Evolutionary conservation across 192 early-diverging fungal species (phyloP).

Genomic region (Coemansia nantahalensis): DNA sequence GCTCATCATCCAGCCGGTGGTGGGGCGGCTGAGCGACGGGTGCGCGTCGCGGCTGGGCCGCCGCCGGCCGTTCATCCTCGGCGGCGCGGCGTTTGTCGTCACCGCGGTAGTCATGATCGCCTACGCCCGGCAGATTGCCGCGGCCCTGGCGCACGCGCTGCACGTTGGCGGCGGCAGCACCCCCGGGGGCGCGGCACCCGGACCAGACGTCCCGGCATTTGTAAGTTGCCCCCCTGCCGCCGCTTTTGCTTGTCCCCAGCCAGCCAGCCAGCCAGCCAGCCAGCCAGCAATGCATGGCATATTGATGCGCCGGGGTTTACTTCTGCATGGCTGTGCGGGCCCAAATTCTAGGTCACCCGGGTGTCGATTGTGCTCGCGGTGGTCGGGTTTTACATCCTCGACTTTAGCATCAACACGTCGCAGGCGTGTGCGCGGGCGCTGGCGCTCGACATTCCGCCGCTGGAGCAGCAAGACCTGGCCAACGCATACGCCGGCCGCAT

Average conservation of each 20-base stretch:
- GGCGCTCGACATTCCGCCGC: conserved; percentile 79
- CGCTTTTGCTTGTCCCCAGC: background rate
- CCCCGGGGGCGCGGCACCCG: conserved; percentile 10
- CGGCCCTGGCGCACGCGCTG: conserved; percentile 7
- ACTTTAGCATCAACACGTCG: conserved; percentile 91
- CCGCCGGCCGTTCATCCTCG: conserved; percentile 82
- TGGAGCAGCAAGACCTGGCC: conserved; percentile 76
- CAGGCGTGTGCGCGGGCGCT: conserved; percentile 82
- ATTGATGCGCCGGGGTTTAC: background rate
- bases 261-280: no score
- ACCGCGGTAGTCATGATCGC: conserved; percentile 37
- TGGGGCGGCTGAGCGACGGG: conserved; percentile 81
- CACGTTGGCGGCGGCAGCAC: conserved; percentile 7
- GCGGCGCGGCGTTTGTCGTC: conserved; percentile 57
- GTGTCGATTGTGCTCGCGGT: conserved; percentile 74
- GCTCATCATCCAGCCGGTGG: conserved; percentile 73
- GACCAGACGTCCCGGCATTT: conserved; percentile 24
- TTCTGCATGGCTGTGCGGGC: no score
- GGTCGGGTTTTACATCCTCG: conserved; percentile 81
- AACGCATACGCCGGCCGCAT: conserved; percentile 86
- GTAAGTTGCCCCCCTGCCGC: conserved; percentile 8
- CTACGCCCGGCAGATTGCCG: conserved; percentile 41
- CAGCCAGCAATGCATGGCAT: no score
- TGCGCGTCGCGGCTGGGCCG: conserved; percentile 67
- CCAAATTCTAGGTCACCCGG: conserved; percentile 33